Base-by-base conservation (phyloP, 352 stramenopile species). In the Phytophthora europaea region DNA sequence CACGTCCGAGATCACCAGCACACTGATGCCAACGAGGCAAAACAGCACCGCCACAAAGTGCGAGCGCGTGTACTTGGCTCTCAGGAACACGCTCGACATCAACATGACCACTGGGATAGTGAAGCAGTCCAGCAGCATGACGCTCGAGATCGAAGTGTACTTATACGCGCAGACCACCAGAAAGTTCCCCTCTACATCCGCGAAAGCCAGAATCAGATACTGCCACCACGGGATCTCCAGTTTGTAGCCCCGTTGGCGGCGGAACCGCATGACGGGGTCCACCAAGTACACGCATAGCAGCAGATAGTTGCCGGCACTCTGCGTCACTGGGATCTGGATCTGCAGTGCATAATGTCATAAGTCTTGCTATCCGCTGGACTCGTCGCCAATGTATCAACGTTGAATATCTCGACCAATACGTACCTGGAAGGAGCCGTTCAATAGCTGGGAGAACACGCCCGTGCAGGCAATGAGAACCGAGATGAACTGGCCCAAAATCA, bases 141-240 rank as follows among this genome's bases (percentile, higher is more conserved):
- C 90, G 65, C 93, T 99, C 22, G 96, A 98, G 67, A 99, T 96
- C 10, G 90, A 98, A 50, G 98, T 99, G 79, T 98, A 98, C 56
- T 97, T 90, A 78, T 99, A 99, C 6, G 94, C 96, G n/a, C 97
- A 86, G n/a, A 99, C 88, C 51, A 96, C 88, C 7, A 99, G 72
- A 52, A 98, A 99, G 75, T 99, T 99, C 31, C 93, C 95, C 79
- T 99, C 88, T 1, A 99, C 94, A 78, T 99, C 97, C 12, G 98
- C 80, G 22, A 98, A 80, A 9, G 93, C 89, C n/a, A 99, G 65
- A 10, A 98, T 58, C 61, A 97, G 63, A 77, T 99, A 99, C 69
- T 94, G 87, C 84, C 92, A 98, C 85, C 75, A 87, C 54, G 81
- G 75, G 55, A 93, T 85, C 86, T 91, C 81, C 9, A 94, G 62